Conservation (phyloP, 2,329 filamentous ascomycete genomes). For the Apiospora phragmitis region DNA sequence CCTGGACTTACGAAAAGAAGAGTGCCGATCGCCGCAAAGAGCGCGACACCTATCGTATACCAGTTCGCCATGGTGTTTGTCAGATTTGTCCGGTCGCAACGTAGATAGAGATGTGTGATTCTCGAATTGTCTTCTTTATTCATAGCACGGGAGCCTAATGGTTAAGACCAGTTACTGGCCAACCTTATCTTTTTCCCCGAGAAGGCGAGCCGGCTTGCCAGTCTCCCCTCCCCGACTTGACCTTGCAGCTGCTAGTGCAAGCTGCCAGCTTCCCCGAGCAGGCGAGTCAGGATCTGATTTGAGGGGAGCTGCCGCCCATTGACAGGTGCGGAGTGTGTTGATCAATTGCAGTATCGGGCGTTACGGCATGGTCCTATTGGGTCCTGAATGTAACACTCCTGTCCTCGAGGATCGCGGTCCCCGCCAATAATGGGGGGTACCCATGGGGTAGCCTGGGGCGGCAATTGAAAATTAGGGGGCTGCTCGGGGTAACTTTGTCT, state of each 20-base stretch:
- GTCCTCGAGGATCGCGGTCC: background rate
- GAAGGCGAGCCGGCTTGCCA: background rate
- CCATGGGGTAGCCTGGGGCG: background rate
- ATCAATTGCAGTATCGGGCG: background rate
- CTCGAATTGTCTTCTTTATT: background rate
- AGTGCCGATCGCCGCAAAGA: conserved; percentile 60
- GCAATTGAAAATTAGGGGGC: background rate
- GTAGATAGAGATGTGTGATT: background rate
- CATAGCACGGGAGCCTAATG: background rate
- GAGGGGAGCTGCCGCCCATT: background rate
- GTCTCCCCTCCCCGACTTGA: background rate
- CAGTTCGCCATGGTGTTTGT: conserved; percentile 8
- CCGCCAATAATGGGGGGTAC: background rate
- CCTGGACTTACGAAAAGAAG: conserved; percentile 52
- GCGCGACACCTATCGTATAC: conserved; percentile 52
- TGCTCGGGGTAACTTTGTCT: background rate
- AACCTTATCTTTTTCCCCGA: background rate
- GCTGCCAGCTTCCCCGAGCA: background rate
- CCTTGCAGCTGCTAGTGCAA: background rate
- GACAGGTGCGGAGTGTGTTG: background rate
- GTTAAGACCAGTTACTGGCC: background rate
- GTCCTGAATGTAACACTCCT: background rate
- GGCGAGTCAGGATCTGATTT: background rate
- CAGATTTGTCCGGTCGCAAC: background rate
- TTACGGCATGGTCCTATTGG: background rate